These are phyloP conservation scores for Phellinidium pouzarii DNA, from an alignment of 1,284 basidiomycete genomes.

Conservation along the genomic window DNA sequence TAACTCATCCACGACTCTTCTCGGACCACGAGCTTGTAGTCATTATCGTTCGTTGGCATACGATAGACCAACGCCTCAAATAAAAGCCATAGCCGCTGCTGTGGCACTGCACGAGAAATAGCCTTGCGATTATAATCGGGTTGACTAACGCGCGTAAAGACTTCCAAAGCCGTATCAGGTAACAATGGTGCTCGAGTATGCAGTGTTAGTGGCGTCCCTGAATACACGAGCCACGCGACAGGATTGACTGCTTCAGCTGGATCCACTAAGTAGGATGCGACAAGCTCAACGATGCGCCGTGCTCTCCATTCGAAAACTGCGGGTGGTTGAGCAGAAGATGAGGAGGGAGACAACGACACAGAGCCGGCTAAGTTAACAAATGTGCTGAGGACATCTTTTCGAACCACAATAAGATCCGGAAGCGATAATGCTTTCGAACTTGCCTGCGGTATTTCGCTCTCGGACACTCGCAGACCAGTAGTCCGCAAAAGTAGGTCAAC, in stretches of 20 bases:
- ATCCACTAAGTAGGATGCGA: constrained; percentile 74
- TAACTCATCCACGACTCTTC: constrained; percentile 71
- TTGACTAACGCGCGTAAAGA: constrained; percentile 72
- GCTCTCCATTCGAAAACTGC: constrained; percentile 34
- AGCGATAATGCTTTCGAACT: constrained; percentile 56
- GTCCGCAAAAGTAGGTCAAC: constrained; percentile 65
- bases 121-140: constrained; percentile 77
- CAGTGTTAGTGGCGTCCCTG: constrained; percentile 36
- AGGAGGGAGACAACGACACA: constrained; percentile 39
- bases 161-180: constrained; percentile 76
- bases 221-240: constrained; percentile 46
- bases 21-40: constrained; percentile 60
- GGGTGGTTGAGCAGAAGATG: constrained; percentile 33
- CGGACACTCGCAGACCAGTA: constrained; percentile 39
- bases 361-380: constrained; percentile 59
- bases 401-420: constrained; percentile 63
- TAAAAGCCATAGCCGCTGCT: constrained; percentile 51
- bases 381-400: constrained; percentile 74
- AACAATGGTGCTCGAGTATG: constrained; percentile 51
- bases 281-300: constrained; percentile 55
- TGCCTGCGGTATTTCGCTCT: constrained; percentile 38
- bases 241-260: constrained; percentile 59
- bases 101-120: constrained; percentile 55
- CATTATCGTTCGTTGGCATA: constrained; percentile 71
- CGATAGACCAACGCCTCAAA: constrained; percentile 73